Base-by-base conservation (phyloP, 2,329 filamentous ascomycete genomes). In the Neopestalotiopsis sp. region DNA sequence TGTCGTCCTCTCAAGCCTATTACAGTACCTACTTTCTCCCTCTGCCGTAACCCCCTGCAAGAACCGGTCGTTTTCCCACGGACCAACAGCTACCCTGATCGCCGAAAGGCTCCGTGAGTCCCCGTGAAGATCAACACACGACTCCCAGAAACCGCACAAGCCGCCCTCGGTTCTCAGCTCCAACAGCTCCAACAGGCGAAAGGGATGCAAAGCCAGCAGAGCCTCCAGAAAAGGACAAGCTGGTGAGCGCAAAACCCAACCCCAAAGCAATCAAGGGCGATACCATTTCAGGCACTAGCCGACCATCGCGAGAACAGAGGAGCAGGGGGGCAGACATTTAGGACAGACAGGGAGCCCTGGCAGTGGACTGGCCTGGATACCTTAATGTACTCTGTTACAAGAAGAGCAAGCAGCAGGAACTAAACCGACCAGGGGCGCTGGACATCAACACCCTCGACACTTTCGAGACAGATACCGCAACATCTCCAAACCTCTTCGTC, bases 391-490 rank as follows among this genome's bases (percentile, higher is more conserved):
- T 53, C 45, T 53, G 45, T 53, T 53, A 53, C 45, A 53, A 53
- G 45, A 53, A 38, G 34, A 38, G 34, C 34, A 7, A 38, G 34
- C 34, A 38, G 38, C 32, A 32, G 45, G 53, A 49, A 24, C 32
- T 62, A 34, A 40, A 62, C 28, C 24, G 62, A 62, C 67, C 45
- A 59, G 57, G 67, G 63, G 67, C 62, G 45, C 45, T 53, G 32
- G 24, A 28, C 66, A 67, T 61, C 62, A 62, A 56, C 61, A 65
- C 62, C 66, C 68, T 59, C 42, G 34, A 53, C 56, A 59, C 20
- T 61, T 70, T 68, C 69, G 69, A 70, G 69, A 70, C 69, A 67
- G 66, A 63, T 58, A 53, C 69, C 63, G 69, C 69, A 70, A 70
- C 69, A 70, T 49, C 69, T 62, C 28, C 58, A 63, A 56, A 66